Base-by-base conservation (phyloP, 192 early-diverging fungal species). In the Coemansia sp. region DNA sequence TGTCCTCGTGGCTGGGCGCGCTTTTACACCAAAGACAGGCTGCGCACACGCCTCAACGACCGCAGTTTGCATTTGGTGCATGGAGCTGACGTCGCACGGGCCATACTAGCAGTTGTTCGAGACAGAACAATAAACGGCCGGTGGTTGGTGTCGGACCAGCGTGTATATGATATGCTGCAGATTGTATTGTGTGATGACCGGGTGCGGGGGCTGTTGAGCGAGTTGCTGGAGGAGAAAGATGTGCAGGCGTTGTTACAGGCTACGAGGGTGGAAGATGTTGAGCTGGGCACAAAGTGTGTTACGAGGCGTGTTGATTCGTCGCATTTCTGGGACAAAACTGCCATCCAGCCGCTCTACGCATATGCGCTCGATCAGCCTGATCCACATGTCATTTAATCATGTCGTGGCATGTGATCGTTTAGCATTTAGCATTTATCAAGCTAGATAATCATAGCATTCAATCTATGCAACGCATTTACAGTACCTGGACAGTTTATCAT, bases 51-150 rank as follows among this genome's bases (percentile, higher is more conserved):
- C 3, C 57, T 81, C 18, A 40, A 50, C 28, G 64, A 71, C 64
- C 55, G 78, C n/a, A 72, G 73, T 44, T 23, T 81, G 49, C 78
- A 81, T 51, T 48, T 81, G 44, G 38, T 75, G 2, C 78, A 81
- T 24, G 73, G 78, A 11, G 73, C 68, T 6, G 78, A 81, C 44
- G 69, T 54, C 4, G 78, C 78, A 2, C 57, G 66, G 2, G 66
- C 69, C 21, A 75, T 74, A 20, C 49, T 53, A 15, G 66, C 58
- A 9, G 56, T 71, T 24, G 4, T 47, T 20, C 12, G 49, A 15
- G 34, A 9, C 61, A 37, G 20, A 5, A 42, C 15, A 9, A 50
- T 49, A 2, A 48, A 28, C 21, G 73, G 73, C 1, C 56, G 78
- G 9, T 81, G 78, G 78, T 63, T 81, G 15, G 56, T 81, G 14